Percentiles rank a stretch among this genome's conserved stretches.
Evolutionary conservation across 345 rosid species (phyloP).

Genomic region (Linum tenue): DNA sequence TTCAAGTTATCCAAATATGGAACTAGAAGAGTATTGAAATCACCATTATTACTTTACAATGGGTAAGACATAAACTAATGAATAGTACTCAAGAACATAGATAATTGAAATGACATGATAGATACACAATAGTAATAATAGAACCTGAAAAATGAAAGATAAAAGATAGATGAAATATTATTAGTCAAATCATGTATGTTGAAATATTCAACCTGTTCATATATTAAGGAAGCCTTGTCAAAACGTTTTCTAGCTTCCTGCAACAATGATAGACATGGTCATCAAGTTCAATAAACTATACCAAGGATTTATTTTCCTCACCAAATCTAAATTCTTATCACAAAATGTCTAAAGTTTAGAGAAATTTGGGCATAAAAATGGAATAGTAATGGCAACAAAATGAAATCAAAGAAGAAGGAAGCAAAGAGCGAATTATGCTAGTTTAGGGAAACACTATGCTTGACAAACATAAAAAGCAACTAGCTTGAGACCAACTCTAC

Average conservation of each 20-base stretch:
- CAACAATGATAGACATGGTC: conserved; percentile 12
- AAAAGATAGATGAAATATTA: neutral
- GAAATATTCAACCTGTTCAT: conserved; percentile 70
- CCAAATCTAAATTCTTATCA: too few species aligned
- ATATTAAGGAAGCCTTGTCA: conserved; percentile 89
- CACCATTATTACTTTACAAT: neutral
- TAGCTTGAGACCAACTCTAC: neutral
- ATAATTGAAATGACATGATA: neutral
- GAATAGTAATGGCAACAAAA: neutral
- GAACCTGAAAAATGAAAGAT: neutral
- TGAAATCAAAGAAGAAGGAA: neutral
- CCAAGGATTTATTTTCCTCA: too few species aligned
- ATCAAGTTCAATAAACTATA: too few species aligned
- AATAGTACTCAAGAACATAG: neutral
- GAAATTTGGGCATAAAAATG: neutral
- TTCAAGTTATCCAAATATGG: too few species aligned
- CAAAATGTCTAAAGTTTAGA: too few species aligned
- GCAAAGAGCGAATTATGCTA: neutral
- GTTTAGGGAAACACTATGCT: neutral
- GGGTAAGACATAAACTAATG: neutral
- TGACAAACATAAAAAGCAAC: neutral
- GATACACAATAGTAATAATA: too few species aligned
- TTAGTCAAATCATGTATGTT: neutral
- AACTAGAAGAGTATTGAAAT: too few species aligned
- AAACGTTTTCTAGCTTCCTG: conserved; percentile 96